These are phyloP conservation scores for Rubroboletus pulcherrimus DNA, from an alignment of 768 basidiomycete genomes.

Conservation along the genomic window DNA sequence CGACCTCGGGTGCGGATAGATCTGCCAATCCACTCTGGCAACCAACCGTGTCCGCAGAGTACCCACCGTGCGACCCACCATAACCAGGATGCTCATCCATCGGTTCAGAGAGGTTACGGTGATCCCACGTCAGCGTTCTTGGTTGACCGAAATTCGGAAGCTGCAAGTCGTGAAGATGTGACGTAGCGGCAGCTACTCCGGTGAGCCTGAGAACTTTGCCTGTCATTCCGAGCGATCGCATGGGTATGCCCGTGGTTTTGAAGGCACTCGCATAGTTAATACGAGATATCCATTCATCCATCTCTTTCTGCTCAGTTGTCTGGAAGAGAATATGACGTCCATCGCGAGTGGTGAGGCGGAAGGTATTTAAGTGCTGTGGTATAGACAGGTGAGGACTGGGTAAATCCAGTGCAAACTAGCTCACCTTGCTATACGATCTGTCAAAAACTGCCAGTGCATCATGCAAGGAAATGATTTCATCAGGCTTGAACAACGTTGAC, in stretches of 20 bases:
- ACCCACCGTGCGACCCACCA: slow-evolving; percentile 22
- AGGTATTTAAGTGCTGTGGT: slow-evolving; percentile 56
- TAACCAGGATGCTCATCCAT: slow-evolving; percentile 33
- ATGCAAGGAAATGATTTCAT: slow-evolving; percentile 78
- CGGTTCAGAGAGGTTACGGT: slow-evolving; percentile 36
- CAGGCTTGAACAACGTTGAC: slow-evolving; percentile 59
- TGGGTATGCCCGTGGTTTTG: slow-evolving; percentile 77
- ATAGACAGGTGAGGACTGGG: slow-evolving; percentile 2
- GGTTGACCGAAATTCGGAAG: slow-evolving; percentile 24
- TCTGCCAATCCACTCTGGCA: slow-evolving; percentile 12
- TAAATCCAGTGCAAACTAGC: slow-evolving; percentile 9
- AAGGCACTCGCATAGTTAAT: slow-evolving; percentile 96
- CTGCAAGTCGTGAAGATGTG: slow-evolving; percentile 71
- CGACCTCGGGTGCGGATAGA: slow-evolving; percentile 51
- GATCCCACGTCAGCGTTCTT: slow-evolving; percentile 40
- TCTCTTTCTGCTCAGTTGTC: slow-evolving; percentile 60
- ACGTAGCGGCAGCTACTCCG: slow-evolving; percentile 82
- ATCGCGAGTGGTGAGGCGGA: slow-evolving; percentile 73
- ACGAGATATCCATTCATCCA: slow-evolving; percentile 85
- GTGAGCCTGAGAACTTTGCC: slow-evolving; percentile 70
- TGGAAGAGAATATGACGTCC: slow-evolving; percentile 84
- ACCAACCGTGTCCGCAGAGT: slow-evolving; percentile 31
- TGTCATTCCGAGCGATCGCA: slow-evolving; percentile 72
- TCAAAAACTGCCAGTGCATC: slow-evolving; percentile 81
- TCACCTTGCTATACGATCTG: slow-evolving; percentile 70